Conservation (phyloP, 768 basidiomycete genomes). For the Coprinopsis strossmayeri region DNA sequence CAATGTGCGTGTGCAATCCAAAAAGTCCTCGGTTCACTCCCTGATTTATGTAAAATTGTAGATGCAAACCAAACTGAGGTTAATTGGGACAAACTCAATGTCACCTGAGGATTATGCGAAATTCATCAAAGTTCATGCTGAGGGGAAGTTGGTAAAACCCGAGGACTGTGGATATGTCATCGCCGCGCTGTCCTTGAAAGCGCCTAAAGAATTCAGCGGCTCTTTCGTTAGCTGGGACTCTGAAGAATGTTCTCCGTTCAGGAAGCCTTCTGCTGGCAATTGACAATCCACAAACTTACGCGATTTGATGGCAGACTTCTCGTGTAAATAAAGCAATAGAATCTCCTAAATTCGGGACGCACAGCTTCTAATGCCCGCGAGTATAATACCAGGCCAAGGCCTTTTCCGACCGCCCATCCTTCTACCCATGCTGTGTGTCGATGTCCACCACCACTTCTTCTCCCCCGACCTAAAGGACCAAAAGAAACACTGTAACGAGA, state of each 20-base stretch:
- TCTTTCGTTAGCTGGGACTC: slow-evolving; percentile 79
- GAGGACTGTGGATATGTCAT: slow-evolving; percentile 74
- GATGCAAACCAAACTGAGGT: slow-evolving; percentile 66
- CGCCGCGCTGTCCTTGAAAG: slow-evolving; percentile 65
- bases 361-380: not conserved
- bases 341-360: slow-evolving; percentile 2
- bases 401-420: not conserved
- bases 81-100: slow-evolving; percentile 49
- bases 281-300: not conserved
- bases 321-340: slow-evolving; percentile 2
- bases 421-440: slow-evolving; percentile 32
- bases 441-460: slow-evolving; percentile 78
- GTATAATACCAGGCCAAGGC: not conserved
- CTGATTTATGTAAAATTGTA: slow-evolving; percentile 20
- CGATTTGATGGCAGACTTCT: not conserved
- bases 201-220: slow-evolving; percentile 59
- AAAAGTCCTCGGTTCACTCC: too few relatives aligned
- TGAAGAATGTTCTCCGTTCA: slow-evolving; percentile 56
- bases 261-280: slow-evolving; percentile 18
- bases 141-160: slow-evolving; percentile 70
- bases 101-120: slow-evolving; percentile 41
- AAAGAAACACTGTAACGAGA: slow-evolving; percentile 25
- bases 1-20: slow-evolving; percentile 54
- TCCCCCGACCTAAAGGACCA: slow-evolving; percentile 44
- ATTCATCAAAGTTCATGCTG: slow-evolving; percentile 51